Percentiles rank a stretch among this genome's conserved stretches.
Conservation (phyloP, 2,329 filamentous ascomycete species). For the Drechslera avenae region DNA sequence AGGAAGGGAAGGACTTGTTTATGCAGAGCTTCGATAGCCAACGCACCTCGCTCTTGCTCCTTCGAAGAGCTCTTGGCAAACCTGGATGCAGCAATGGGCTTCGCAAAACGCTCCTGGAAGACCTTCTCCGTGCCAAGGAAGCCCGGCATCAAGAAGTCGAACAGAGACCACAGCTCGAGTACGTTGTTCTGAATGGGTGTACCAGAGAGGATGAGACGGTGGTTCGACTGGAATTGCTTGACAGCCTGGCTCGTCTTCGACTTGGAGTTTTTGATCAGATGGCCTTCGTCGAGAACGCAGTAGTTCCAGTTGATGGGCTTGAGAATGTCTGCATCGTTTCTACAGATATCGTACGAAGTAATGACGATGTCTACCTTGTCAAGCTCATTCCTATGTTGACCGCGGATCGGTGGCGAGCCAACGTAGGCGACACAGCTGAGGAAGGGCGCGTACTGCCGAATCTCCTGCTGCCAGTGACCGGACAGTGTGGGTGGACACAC, state of each 20-base stretch:
- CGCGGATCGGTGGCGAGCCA: conserved; percentile 81
- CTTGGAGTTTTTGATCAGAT: conserved; percentile 98
- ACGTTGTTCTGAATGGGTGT: conserved; percentile 99
- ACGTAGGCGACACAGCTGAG: conserved; percentile 88
- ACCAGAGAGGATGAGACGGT: conserved; percentile 92
- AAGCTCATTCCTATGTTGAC: conserved; percentile 70
- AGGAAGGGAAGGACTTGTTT: conserved; percentile 98
- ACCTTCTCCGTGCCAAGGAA: conserved; percentile 96
- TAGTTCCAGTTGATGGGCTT: conserved; percentile 93
- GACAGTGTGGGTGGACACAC: conserved; percentile 95
- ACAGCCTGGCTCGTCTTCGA: conserved; percentile 94
- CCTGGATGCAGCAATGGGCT: conserved; percentile 90
- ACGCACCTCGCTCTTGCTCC: conserved; percentile 93
- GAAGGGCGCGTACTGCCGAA: conserved; percentile 94
- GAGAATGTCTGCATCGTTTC: conserved; percentile 89
- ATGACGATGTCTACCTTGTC: conserved; percentile 88
- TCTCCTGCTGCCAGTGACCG: conserved; percentile 98
- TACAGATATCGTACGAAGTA: conserved; percentile 96
- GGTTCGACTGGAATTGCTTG: conserved; percentile 87
- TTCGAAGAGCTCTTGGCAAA: conserved; percentile 98
- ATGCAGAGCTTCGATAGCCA: conserved; percentile 97
- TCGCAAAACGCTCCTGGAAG: conserved; percentile 93
- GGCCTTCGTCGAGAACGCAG: conserved; percentile 93
- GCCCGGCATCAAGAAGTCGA: conserved; percentile 98
- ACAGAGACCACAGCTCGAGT: conserved; percentile 93